Evolutionary conservation across 2,329 filamentous ascomycete species (phyloP).

Genomic region (Botrytis medusae): DNA sequence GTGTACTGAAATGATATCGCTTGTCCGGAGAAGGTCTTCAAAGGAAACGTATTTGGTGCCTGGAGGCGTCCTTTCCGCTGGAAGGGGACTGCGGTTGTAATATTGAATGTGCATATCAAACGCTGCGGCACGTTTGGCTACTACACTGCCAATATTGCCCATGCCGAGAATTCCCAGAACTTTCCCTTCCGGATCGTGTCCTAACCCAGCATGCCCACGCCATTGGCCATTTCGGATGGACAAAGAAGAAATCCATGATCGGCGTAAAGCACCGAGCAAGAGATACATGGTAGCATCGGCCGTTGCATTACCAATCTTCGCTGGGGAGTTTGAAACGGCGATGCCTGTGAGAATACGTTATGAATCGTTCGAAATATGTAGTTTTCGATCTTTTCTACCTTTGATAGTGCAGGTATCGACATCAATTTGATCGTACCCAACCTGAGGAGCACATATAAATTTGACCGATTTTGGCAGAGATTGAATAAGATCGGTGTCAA

Average conservation of each 20-base stretch:
- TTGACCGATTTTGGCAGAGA: constrained; percentile 51
- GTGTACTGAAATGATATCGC: constrained; percentile 77
- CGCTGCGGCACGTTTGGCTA: constrained; percentile 67
- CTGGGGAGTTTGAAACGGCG: constrained; percentile 73
- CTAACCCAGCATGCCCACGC: constrained; percentile 52
- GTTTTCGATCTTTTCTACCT: background rate
- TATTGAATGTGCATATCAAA: constrained; percentile 77
- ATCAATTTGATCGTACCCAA: constrained; percentile 82
- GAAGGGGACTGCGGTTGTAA: constrained; percentile 65
- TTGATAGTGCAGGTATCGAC: constrained; percentile 63
- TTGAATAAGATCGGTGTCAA: constrained; percentile 67
- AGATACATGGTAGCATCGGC: constrained; percentile 79
- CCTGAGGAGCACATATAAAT: constrained; percentile 64
- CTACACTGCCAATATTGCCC: constrained; percentile 77
- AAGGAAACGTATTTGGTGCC: constrained; percentile 68
- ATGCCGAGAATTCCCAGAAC: constrained; percentile 77
- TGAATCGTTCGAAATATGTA: background rate
- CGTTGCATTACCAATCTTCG: constrained; percentile 75
- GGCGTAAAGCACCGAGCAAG: constrained; percentile 73
- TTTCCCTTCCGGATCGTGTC: constrained; percentile 72
- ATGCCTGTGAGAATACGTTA: constrained; percentile 47
- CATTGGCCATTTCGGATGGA: constrained; percentile 65
- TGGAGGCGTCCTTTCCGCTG: constrained; percentile 47
- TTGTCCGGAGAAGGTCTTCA: constrained; percentile 65
- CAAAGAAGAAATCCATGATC: constrained; percentile 55